Evolutionary conservation across 257 asterid species (phyloP).

Genomic region (Salvia miltiorrhiza): DNA sequence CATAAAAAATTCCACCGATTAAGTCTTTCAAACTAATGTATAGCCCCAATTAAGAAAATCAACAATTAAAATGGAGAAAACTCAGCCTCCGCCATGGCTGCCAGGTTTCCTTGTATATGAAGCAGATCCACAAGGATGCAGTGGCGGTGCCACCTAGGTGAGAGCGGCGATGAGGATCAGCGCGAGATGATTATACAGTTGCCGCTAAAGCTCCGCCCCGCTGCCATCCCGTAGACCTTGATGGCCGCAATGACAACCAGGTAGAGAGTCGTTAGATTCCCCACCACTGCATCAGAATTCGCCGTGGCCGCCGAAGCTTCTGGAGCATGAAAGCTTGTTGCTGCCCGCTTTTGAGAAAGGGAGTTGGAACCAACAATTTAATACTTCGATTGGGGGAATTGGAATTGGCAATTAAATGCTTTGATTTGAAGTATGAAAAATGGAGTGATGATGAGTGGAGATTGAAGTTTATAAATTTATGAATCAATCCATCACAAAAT

Average conservation of each 20-base stretch:
- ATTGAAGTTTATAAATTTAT: not conserved
- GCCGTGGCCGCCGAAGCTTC: conserved; percentile 40
- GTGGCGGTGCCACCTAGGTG: no score
- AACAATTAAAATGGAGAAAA: no score
- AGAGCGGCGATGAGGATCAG: conserved; percentile 52
- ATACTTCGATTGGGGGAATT: no score
- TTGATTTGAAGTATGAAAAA: not conserved
- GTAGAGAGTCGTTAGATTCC: conserved; percentile 67
- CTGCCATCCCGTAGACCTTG: conserved; percentile 75
- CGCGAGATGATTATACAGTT: conserved; percentile 61
- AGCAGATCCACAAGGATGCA: no score
- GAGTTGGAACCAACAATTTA: no score
- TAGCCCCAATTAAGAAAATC: no score
- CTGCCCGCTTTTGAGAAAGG: not conserved
- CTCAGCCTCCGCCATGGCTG: no score
- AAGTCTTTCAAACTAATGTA: no score
- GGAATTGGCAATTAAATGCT: conserved; percentile 25
- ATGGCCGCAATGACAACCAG: conserved; percentile 57
- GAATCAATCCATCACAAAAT: not conserved
- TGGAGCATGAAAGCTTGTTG: conserved; percentile 19
- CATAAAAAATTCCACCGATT: no score
- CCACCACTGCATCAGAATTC: conserved; percentile 82
- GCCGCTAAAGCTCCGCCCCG: conserved; percentile 72
- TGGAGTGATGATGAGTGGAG: not conserved
- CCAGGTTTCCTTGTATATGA: no score